Conservation (phyloP, 768 basidiomycete genomes). For the Lyophyllum decastes region DNA sequence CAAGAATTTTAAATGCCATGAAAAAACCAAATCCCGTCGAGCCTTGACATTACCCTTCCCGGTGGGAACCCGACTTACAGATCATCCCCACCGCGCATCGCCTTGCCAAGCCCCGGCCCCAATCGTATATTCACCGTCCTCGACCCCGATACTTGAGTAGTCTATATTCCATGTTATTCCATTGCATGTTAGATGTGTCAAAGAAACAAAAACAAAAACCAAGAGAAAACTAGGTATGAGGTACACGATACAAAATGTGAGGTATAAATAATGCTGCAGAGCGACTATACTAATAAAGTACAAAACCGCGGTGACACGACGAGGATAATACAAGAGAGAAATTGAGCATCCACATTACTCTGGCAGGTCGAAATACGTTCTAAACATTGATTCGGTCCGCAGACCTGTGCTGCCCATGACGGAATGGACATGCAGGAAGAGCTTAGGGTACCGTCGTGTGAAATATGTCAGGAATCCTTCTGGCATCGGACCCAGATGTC, state of each 20-base stretch:
- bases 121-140: no score
- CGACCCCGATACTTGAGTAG: no score
- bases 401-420: constrained; percentile 77
- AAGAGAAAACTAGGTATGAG: constrained; percentile 7
- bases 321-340: constrained; percentile 8
- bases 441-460: constrained; percentile 85
- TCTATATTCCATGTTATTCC: neutral
- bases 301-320: neutral
- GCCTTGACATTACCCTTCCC: no score
- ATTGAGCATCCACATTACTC: constrained; percentile 11
- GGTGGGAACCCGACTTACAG: no score
- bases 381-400: constrained; percentile 86
- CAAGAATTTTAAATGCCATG: no score
- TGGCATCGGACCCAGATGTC: constrained; percentile 87
- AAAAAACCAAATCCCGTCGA: no score
- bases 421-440: constrained; percentile 91
- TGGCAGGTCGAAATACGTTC: constrained; percentile 78
- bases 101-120: no score
- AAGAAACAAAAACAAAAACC: neutral
- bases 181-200: neutral
- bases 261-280: constrained; percentile 13
- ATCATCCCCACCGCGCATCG: no score
- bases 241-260: constrained; percentile 13
- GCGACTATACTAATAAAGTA: neutral
- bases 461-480: constrained; percentile 93